Evolutionary conservation across 2,329 filamentous ascomycete genomes (phyloP).

Genomic region (Alternaria sp.): DNA sequence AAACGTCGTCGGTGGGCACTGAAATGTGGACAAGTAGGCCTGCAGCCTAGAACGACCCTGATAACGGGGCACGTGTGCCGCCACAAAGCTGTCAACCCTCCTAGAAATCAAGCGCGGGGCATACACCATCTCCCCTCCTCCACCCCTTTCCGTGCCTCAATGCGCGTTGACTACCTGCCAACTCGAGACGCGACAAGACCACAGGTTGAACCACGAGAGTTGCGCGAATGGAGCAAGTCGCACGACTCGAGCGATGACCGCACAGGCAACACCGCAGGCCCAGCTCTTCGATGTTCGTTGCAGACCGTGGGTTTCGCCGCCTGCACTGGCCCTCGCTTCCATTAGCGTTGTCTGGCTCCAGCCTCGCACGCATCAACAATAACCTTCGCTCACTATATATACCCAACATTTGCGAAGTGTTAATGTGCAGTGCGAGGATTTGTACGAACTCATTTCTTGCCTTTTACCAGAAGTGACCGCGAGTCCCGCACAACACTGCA

Average conservation of each 20-base stretch:
- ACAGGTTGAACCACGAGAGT: neutral
- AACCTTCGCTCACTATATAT: constrained; percentile 1
- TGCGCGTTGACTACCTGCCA: neutral
- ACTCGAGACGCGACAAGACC: neutral
- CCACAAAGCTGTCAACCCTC: neutral
- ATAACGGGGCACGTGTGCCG: constrained; percentile 17
- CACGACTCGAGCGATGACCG: constrained; percentile 2
- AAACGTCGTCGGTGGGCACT: neutral
- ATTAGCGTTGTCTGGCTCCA: neutral
- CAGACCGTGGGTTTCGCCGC: constrained; percentile 3
- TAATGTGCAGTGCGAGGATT: constrained; percentile 71
- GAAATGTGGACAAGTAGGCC: neutral
- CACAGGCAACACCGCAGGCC: constrained; percentile 18
- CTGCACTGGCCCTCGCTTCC: neutral
- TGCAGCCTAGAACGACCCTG: neutral
- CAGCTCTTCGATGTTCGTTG: constrained; percentile 7
- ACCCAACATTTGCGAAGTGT: constrained; percentile 1
- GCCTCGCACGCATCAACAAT: neutral
- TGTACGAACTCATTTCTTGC: constrained; percentile 79
- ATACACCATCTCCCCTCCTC: constrained; percentile 1
- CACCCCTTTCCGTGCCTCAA: neutral
- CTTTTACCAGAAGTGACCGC: constrained; percentile 84
- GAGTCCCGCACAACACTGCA: constrained; percentile 68
- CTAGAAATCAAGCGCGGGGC: constrained; percentile 2
- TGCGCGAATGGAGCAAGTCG: neutral